Conservation (phyloP, 805 yeast species). For the Yarrowia sp. region DNA sequence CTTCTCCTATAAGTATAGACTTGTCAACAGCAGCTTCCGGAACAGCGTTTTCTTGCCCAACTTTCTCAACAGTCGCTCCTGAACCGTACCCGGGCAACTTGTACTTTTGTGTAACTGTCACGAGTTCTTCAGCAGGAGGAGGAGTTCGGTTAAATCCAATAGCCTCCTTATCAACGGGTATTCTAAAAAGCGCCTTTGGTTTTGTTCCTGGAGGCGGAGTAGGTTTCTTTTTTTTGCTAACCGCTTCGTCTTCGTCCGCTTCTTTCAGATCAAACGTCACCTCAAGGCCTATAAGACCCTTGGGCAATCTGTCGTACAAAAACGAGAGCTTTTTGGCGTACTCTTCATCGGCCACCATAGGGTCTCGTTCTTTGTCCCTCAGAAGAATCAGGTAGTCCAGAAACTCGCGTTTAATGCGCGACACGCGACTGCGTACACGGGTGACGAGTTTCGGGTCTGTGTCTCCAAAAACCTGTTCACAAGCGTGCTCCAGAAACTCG, state of each 20-base stretch:
- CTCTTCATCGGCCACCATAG: background rate
- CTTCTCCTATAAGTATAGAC: conserved; percentile 2
- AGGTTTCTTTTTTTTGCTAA: background rate
- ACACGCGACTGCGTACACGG: conserved; percentile 8
- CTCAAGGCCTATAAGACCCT: conserved; percentile 12
- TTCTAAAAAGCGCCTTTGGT: background rate
- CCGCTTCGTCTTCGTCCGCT: background rate
- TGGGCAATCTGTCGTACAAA: conserved; percentile 5
- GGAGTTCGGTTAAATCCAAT: background rate
- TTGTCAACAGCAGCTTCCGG: background rate
- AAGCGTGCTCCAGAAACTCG: background rate
- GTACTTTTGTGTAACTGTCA: background rate
- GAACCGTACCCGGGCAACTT: background rate
- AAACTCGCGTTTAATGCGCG: conserved; percentile 18
- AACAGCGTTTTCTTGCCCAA: background rate
- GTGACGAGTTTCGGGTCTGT: background rate
- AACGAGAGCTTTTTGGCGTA: background rate
- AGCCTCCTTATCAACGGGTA: background rate
- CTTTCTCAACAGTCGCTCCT: conserved; percentile 19
- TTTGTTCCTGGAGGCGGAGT: background rate
- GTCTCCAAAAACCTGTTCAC: background rate
- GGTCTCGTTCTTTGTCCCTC: background rate
- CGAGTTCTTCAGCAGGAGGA: background rate
- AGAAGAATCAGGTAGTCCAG: conserved; percentile 7
- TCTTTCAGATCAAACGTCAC: conserved; percentile 15